phyloP scores from a whole-genome alignment of 2,329 filamentous ascomycete genomes.

The Trichoderma sp. region DNA sequence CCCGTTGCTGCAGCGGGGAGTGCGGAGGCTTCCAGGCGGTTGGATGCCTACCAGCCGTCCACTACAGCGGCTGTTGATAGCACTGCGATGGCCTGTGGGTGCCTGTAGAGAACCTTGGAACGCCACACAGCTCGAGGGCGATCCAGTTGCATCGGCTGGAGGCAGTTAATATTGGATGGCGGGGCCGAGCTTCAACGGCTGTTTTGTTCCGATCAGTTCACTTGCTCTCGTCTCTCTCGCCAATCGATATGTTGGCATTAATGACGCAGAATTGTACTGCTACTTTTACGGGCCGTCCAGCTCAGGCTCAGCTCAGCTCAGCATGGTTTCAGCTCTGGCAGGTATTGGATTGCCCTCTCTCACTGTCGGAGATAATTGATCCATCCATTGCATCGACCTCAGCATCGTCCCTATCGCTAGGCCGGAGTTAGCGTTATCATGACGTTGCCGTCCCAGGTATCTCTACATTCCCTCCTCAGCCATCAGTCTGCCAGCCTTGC shows the following conservation, averaged over 20 bases:
- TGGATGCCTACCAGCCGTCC: constrained; percentile 5
- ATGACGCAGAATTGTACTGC: not conserved
- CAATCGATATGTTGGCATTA: not conserved
- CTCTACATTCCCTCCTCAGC: not conserved
- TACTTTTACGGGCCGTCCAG: not conserved
- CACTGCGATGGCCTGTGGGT: not conserved
- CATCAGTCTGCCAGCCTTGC: not conserved
- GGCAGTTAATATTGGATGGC: not conserved
- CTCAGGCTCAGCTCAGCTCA: not conserved
- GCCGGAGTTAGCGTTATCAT: constrained; percentile 18
- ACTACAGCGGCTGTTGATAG: not conserved
- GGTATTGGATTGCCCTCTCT: not conserved
- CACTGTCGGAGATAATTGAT: not conserved
- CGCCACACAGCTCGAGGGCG: not conserved
- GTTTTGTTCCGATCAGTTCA: not conserved
- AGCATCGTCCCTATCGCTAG: constrained; percentile 1
- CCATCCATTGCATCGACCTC: not conserved
- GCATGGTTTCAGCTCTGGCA: not conserved
- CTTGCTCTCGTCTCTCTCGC: not conserved
- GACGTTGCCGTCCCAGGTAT: constrained; percentile 6
- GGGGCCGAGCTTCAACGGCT: not conserved
- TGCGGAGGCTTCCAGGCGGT: constrained; percentile 10
- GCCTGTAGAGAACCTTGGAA: not conserved
- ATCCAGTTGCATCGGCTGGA: not conserved
- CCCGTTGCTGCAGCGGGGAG: constrained; percentile 6